phyloP scores from a whole-genome alignment of 495 filamentous ascomycete genomes.

The Trypethelium eluteriae region DNA sequence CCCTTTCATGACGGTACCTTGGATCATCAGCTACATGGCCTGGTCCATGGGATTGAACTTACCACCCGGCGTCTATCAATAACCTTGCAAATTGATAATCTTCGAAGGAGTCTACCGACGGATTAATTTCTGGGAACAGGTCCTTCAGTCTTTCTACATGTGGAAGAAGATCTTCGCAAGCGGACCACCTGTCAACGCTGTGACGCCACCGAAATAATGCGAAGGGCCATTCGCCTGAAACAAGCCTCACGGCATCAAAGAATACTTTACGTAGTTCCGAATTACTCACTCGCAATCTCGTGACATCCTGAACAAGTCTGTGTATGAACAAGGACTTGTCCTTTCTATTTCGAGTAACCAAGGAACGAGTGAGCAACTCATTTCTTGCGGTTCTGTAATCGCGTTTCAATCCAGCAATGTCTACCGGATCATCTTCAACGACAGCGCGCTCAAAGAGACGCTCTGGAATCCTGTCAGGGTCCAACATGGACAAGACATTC shows the following conservation, averaged over 20 bases:
- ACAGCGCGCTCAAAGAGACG: slow-evolving; percentile 13
- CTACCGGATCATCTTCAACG: not conserved
- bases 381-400: not conserved
- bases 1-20: slow-evolving; percentile 22
- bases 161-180: slow-evolving; percentile 29
- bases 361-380: not conserved
- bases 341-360: slow-evolving; percentile 7
- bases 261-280: not conserved
- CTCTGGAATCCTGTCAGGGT: slow-evolving; percentile 26
- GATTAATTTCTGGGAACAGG: slow-evolving; percentile 19
- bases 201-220: not conserved
- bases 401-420: not conserved
- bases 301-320: slow-evolving; percentile 33
- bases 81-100: slow-evolving; percentile 22
- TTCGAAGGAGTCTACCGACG: slow-evolving; percentile 14
- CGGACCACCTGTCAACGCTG: slow-evolving; percentile 24
- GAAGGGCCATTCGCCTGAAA: not conserved
- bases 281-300: slow-evolving; percentile 23
- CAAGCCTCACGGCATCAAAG: not conserved
- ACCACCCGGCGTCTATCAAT: slow-evolving; percentile 18
- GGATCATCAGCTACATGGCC: not conserved
- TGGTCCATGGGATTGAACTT: not conserved
- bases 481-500: slow-evolving; percentile 25
- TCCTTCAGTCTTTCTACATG: slow-evolving; percentile 25
- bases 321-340: slow-evolving; percentile 27